A percentile compares a stretch with the other conserved stretches of the same genome.
These are phyloP conservation scores for Coelastrella sp. DNA, from an alignment of 139 green algal genomes.

Conservation along the genomic window DNA sequence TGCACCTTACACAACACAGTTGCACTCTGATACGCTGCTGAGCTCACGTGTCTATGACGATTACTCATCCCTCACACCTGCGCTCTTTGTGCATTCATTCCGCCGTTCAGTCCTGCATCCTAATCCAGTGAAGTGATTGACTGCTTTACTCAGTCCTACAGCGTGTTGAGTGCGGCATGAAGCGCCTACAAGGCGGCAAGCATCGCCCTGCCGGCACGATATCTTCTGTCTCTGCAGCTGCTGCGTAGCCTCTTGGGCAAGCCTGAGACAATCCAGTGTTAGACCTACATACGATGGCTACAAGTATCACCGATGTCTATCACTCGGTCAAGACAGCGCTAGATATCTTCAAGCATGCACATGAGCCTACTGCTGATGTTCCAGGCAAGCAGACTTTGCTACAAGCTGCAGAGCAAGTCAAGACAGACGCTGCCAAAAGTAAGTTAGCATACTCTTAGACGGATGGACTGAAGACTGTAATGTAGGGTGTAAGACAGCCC, in stretches of 20 bases:
- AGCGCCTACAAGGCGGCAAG: not conserved
- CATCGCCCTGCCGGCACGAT: not conserved
- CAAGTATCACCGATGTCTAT: not conserved
- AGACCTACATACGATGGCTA: not conserved
- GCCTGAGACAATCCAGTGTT: no score
- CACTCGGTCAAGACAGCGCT: slow-evolving; percentile 29
- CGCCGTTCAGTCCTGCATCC: no score
- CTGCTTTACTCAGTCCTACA: no score
- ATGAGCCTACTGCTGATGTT: slow-evolving; percentile 5
- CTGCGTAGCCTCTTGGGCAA: not conserved
- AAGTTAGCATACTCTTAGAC: no score
- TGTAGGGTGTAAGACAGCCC: no score
- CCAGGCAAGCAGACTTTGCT: slow-evolving; percentile 22
- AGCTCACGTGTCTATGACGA: not conserved
- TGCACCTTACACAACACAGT: no score
- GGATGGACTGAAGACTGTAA: no score
- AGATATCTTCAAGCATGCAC: slow-evolving; percentile 27
- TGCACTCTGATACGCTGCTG: no score
- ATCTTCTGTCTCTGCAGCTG: not conserved
- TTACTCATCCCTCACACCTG: not conserved
- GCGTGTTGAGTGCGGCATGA: no score
- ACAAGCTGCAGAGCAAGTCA: slow-evolving; percentile 31
- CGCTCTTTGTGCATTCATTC: not conserved
- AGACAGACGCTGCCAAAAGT: slow-evolving; percentile 42
- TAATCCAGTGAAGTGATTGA: no score